Evolutionary conservation across 1,139 yeast genomes (phyloP).

Genomic region (Kurtzmaniella quercitrusa): DNA sequence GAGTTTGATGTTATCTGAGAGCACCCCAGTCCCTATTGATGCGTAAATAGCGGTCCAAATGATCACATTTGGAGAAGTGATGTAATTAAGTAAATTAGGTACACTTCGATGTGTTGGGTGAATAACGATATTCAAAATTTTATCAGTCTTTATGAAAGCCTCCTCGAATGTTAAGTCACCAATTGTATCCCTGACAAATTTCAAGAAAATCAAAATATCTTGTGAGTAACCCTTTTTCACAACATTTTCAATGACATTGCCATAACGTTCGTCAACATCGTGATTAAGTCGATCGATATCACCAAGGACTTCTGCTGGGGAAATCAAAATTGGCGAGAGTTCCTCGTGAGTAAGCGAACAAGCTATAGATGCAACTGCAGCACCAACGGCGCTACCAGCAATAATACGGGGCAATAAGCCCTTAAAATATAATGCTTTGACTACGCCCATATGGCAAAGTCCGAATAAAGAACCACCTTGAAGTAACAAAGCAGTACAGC

Average conservation of each 20-base stretch:
- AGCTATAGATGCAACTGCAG: constrained; percentile 83
- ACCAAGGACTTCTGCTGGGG: constrained; percentile 50
- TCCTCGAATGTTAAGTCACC: constrained; percentile 91
- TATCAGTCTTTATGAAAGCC: constrained; percentile 81
- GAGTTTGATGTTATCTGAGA: constrained; percentile 58
- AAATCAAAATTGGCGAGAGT: constrained; percentile 43
- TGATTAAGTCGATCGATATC: constrained; percentile 43
- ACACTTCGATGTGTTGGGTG: constrained; percentile 74
- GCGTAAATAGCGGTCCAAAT: constrained; percentile 83
- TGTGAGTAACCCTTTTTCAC: constrained; percentile 77
- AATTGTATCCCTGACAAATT: constrained; percentile 71
- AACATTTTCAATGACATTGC: constrained; percentile 64
- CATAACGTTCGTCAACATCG: constrained; percentile 63
- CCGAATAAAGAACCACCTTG: constrained; percentile 97
- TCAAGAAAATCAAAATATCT: constrained; percentile 73
- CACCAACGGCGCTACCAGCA: constrained; percentile 94
- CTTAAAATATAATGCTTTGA: constrained; percentile 70
- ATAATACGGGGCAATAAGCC: constrained; percentile 78
- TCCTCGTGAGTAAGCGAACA: constrained; percentile 65
- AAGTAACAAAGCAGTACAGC: constrained; percentile 81
- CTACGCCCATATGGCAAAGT: constrained; percentile 87
- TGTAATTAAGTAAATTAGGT: constrained; percentile 79
- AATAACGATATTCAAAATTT: constrained; percentile 81
- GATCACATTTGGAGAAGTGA: constrained; percentile 91
- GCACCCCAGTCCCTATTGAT: constrained; percentile 66